Evolutionary conservation across 768 basidiomycete genomes (phyloP), one percentile per base, ranked within the genome.

Genomic region (Leccinellum rugosiceps): DNA sequence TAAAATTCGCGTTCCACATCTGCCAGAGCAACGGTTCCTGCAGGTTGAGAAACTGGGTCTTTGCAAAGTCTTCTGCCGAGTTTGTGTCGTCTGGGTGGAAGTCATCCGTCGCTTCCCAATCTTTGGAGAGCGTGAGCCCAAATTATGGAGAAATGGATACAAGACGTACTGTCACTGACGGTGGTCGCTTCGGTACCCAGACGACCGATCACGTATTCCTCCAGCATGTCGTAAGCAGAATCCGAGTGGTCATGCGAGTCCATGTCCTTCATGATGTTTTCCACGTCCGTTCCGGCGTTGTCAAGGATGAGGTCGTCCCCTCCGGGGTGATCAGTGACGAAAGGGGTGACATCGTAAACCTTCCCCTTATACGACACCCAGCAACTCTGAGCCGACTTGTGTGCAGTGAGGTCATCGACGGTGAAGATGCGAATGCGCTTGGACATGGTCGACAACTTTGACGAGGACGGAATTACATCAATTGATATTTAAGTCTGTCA

Each of bases 61-160:
- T 90, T 71, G 86, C 86, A 68, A 81, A 98, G 75, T 98, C 97
- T 61, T 82, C 83, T 0, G 74, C 78, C 34, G 83, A 76, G 64
- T 98, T 86, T 3, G 97, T 98, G 65, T 92, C 83, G 61, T 97
- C 91, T 13, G 96, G 95, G 61, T 90, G 83, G 67, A 96, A 97
- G 67, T 96, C 87, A 61, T 94, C 94, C 23, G 84, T 77, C 2
- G 92, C 86, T 59, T 91, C 91, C 88, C 94, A 98, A 65, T 94
- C 92, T 94, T 61, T 14, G 17, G 9, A 10, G 15, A 30, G 54
- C 34, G 31, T 65, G 19, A 65, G 62, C 41, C 32, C 34, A 50
- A 32, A 46, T 46, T 48, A 61, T 26, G 21, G 46, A 31, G 47
- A 52, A 48, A 31, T 2, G 38, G 14, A 34, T 19, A n/a, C 41